These are phyloP conservation scores for Peronospora belbahrii DNA, from an alignment of 352 stramenopile species.

Conservation along the genomic window DNA sequence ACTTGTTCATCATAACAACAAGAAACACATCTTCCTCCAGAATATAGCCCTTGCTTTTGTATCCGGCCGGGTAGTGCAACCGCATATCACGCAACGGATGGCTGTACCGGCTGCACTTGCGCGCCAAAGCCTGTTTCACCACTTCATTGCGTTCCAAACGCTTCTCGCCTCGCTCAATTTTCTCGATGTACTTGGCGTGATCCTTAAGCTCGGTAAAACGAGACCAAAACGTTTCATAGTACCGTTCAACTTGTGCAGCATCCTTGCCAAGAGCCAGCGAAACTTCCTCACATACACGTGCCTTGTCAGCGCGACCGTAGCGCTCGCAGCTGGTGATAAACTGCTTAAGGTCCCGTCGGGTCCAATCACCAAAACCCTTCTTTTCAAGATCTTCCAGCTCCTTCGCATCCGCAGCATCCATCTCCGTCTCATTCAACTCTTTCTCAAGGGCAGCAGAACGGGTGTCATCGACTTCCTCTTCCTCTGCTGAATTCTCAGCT, in stretches of 20 bases:
- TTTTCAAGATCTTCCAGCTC: constrained; percentile 69
- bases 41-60: constrained; percentile 93
- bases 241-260: constrained; percentile 86
- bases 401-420: constrained; percentile 56
- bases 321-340: constrained; percentile 90
- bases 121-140: constrained; percentile 93
- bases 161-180: constrained; percentile 95
- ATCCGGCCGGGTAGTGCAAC: constrained; percentile 77
- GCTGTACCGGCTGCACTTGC: constrained; percentile 92
- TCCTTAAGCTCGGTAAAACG: constrained; percentile 92
- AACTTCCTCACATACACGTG: constrained; percentile 88
- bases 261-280: constrained; percentile 87
- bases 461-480: constrained; percentile 41
- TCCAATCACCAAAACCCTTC: constrained; percentile 96
- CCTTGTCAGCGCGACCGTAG: constrained; percentile 89
- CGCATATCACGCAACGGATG: constrained; percentile 89
- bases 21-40: constrained; percentile 98
- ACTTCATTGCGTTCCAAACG: constrained; percentile 93
- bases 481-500: constrained; percentile 56
- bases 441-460: constrained; percentile 67
- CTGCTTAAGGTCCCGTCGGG: constrained; percentile 78
- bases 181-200: constrained; percentile 88
- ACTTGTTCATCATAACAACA: constrained; percentile 98
- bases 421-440: constrained; percentile 68
- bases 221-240: constrained; percentile 94